Evolutionary conservation across 768 basidiomycete genomes (phyloP), one percentile per base, ranked within the genome.

Genomic region (Termitomyces sp.): DNA sequence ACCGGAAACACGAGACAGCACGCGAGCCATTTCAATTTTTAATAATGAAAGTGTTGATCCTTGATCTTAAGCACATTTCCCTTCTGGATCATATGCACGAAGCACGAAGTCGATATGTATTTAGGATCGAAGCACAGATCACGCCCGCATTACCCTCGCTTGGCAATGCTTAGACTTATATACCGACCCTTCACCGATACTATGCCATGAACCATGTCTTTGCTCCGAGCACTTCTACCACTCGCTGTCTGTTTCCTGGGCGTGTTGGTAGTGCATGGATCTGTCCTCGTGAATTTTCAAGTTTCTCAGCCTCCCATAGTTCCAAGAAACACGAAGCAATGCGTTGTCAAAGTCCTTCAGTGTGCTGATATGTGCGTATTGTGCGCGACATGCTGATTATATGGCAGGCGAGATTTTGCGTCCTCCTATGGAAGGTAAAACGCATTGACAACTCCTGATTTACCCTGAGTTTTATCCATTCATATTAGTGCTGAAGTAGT

Each of bases 221-320:
- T 45, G 44, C 63, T 58, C 26, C 62, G 56, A 33, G 47, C 58
- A 28, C 28, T 48, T 56, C 35, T 67, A 51, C 52, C 40, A 56
- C 38, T 67, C 55, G 51, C n/a, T 38, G 28, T 60, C 41, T 60
- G 45, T 36, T 50, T 61, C 58, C 32, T 66, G 50, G 55, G 46
- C 50, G 60, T 58, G 47, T 62, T 57, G 49, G 52, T 43, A 52
- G 56, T 74, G 75, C 64, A 72, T 62, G 67, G 81, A 72, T 64
- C 76, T 72, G 75, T 84, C 72, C 69, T 90, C 3, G 73, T 74
- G 59, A 74, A 74, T 66, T 91, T 91, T 66, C 88, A 90, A 67
- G 87, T 91, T 54, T 76, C 84, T 10, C 83, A 90, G 61, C 88
- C 90, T 4, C 86, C 86, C 13, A 79, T 84, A 3, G 74, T 90